Evolutionary conservation across 768 basidiomycete genomes (phyloP), one percentile per base, ranked within the genome.

Genomic region (Chalciporus pseudorubinellus): DNA sequence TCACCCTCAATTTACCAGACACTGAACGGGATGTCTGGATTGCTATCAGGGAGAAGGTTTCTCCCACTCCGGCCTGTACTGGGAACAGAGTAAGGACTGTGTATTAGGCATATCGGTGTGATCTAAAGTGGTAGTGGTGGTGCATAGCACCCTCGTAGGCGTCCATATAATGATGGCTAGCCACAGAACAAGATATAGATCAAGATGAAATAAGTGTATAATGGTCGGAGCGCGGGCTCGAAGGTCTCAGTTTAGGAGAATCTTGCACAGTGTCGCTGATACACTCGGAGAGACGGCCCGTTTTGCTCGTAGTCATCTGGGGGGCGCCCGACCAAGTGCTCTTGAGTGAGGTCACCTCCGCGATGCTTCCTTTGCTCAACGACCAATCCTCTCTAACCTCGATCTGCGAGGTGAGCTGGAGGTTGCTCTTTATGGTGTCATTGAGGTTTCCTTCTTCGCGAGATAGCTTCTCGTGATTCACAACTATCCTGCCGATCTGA

Each of bases 381-480:
- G 46, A 46, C 24, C 21, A 41, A 19, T 3, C 34, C 39, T 50
- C 34, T 19, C 51, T 53, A 29, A 55, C 51, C 22, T 62, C 58
- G 26, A 60, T 54, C n/a, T 41, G 51, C 28, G 61, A 53, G 10
- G 62, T 63, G 47, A 63, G 45, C 22, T 61, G 50, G 2, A 52
- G 10, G 9, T 41, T 47, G 18, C 45, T 45, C 20, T 19, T 46
- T 53, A 59, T 4, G 42, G 51, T 12, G 7, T 31, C 44, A 4
- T 11, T 36, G 5, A 21, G 10, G 7, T 21, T 46, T 4, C 6
- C 41, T 4, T 16, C 44, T 7, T 34, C 46, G 9, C 20, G 6
- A 7, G 41, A 29, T 26, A 60, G 9, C 18, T 56, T 59, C 24
- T 48, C 55, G 4, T 57, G 50, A 20, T 56, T 46, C 9, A 63